These are phyloP conservation scores for Teunomyces funiuensis DNA, from an alignment of 805 yeast genomes.

Conservation along the genomic window DNA sequence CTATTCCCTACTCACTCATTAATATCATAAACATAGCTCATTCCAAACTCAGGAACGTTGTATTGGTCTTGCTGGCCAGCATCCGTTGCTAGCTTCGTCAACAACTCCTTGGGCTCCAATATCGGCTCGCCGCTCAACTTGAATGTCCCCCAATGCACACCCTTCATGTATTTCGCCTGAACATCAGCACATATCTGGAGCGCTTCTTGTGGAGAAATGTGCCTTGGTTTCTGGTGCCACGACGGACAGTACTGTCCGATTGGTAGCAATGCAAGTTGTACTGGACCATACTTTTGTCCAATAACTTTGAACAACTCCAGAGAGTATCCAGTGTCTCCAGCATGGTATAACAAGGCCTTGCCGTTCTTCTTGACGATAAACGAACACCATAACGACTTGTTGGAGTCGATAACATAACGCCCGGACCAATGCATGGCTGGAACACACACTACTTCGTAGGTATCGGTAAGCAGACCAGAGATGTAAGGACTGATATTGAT, in stretches of 20 bases:
- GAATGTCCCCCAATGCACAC: conserved; percentile 97
- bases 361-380: conserved; percentile 67
- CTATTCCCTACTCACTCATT: conserved; percentile 12
- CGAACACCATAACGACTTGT: conserved; percentile 85
- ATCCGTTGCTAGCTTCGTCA: conserved; percentile 51
- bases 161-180: conserved; percentile 62
- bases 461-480: conserved; percentile 37
- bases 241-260: conserved; percentile 95
- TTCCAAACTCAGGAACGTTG: conserved; percentile 74
- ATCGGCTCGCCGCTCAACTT: conserved; percentile 85
- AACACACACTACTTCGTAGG: conserved; percentile 78
- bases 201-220: conserved; percentile 79
- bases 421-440: conserved; percentile 99
- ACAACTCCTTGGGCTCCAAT: conserved; percentile 70
- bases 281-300: conserved; percentile 58
- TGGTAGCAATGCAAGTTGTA: conserved; percentile 69
- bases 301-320: conserved; percentile 68
- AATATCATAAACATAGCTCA: conserved; percentile 57
- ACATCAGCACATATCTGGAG: conserved; percentile 64
- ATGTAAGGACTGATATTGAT: conserved; percentile 39
- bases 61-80: conserved; percentile 38
- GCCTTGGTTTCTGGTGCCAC: conserved; percentile 92
- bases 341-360: conserved; percentile 78
- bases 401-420: conserved; percentile 74
- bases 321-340: conserved; percentile 94